Base-by-base conservation (phyloP, 2,329 filamentous ascomycete genomes). In the Epichloe bromicola region DNA sequence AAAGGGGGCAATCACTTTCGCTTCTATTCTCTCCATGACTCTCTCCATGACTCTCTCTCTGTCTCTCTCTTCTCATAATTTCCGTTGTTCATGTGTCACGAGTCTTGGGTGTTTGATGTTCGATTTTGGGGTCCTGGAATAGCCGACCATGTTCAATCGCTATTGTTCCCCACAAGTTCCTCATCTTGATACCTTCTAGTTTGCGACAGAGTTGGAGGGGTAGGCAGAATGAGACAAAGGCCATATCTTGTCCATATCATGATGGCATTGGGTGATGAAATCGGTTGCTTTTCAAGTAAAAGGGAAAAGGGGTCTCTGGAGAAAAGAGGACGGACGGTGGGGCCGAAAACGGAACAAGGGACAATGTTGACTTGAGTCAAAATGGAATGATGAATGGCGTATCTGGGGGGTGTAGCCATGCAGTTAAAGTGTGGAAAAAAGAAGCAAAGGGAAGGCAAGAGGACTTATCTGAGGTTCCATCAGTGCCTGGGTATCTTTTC, bases 1-100 rank as follows among this genome's bases (percentile, higher is more conserved):
- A 67, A 65, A 70, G 66, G 72, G 68, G 69, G 68, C 70, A 69
- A 58, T 56, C 59, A 61, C 58, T 63, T 56, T 63, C 70, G 70
- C 68, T 67, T 49, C 38, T 36, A 19, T 34, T 50, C 26, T 41
- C n/a, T 39, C 43, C 12, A 43, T 30, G 26, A 44, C 42, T 50
- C 26, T 41, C n/a, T 39, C 43, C 12, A 43, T 30, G 26, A 44
- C 42, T 45, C 40, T 50, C 40, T 40, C 39, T 49, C 36, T 38
- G 17, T 19, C 17, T 36, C 38, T 37, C 19, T 34, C 17, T 39
- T 36, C 17, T 43, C 7, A 19, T 69, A 71, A 67, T 59, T 66
- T 60, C 55, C 53, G 49, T 52, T 56, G 47, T 63, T 61, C 56
- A 55, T 59, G 57, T 63, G 61, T 60, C 55, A 55, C 57, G 57